Base-by-base conservation (phyloP, 1,139 yeast species). In the Pneumocystis murina region DNA sequence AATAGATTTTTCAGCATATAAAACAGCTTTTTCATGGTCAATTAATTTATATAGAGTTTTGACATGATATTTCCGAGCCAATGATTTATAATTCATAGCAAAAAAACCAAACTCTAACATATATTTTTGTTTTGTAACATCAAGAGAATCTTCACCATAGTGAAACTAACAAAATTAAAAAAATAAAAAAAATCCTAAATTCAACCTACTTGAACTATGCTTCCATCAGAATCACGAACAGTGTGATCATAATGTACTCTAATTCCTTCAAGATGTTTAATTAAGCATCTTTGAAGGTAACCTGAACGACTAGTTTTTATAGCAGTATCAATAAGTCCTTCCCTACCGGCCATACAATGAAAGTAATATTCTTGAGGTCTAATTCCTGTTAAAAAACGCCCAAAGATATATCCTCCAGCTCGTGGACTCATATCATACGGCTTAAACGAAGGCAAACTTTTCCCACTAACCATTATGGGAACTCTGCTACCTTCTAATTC, bases 281-380 rank as follows among this genome's bases (percentile, higher is more conserved):
- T 92, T 77, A 94, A 82, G 83, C 98, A 94, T 79, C 99, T 86
- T 78, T 94, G 99, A 75, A 94, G 82, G 78, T 94, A 94, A 74
- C 99, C 99, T 64, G 98, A 91, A 78, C 97, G 86, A 35, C 97
- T 89, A 10, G 99, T 94, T 78, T 94, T 94, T 69, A 94, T 98
- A 64, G 99, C 98, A 66, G 99, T 94, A 81, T 94, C 99, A 78
- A 94, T 94, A 74, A 94, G 83, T 78, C 99, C 99, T 81, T 94
- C 99, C 80, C 99, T 86, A 76, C 99, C 99, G 66, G 99, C 99
- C 99, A 94, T 94, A 81, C 98, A 92, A 79, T 94, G 99, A 92
- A 94, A 94, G 74, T 91, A 94, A 76, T 94, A 94, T 75, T 94
- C 99, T 77, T 94, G 99, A n/a, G 98, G 98, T 75, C 89, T 84